Evolutionary conservation across 768 basidiomycete genomes (phyloP).

Genomic region (Hysterangium stoloniferum): DNA sequence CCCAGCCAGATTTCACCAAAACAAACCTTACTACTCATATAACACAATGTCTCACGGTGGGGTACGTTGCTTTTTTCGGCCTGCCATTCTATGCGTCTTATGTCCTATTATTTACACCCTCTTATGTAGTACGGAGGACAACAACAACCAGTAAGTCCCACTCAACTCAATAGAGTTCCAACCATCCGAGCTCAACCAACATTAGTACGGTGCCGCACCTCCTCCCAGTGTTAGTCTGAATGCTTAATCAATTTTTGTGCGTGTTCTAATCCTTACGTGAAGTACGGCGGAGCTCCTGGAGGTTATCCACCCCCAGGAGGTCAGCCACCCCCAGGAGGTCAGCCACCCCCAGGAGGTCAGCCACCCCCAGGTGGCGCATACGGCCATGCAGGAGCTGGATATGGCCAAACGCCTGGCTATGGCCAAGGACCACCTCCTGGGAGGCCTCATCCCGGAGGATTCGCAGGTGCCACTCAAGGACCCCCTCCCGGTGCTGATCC

Average conservation of each 20-base stretch:
- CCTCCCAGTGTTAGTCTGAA: no score
- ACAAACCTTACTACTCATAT: background rate
- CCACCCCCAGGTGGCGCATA: background rate
- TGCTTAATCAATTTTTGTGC: no score
- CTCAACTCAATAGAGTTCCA: background rate
- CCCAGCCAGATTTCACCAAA: background rate
- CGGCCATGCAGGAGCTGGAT: background rate
- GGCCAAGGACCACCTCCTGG: constrained; percentile 1
- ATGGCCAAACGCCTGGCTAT: background rate
- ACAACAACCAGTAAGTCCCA: background rate
- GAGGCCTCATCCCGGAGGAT: constrained; percentile 29
- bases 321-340: background rate
- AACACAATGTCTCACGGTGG: constrained; percentile 3
- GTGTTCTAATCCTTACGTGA: no score
- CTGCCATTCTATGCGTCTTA: background rate
- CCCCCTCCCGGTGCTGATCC: constrained; percentile 67
- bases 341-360: background rate
- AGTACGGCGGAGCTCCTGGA: no score
- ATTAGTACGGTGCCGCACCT: background rate
- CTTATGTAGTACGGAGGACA: constrained; percentile 1
- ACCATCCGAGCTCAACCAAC: background rate
- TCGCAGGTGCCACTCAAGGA: constrained; percentile 24
- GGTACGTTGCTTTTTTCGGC: background rate
- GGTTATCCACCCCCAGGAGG: no score
- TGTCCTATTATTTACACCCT: background rate